These are phyloP conservation scores for Sugiyamaella lignohabitans DNA, from an alignment of 805 yeast species.

Conservation along the genomic window DNA sequence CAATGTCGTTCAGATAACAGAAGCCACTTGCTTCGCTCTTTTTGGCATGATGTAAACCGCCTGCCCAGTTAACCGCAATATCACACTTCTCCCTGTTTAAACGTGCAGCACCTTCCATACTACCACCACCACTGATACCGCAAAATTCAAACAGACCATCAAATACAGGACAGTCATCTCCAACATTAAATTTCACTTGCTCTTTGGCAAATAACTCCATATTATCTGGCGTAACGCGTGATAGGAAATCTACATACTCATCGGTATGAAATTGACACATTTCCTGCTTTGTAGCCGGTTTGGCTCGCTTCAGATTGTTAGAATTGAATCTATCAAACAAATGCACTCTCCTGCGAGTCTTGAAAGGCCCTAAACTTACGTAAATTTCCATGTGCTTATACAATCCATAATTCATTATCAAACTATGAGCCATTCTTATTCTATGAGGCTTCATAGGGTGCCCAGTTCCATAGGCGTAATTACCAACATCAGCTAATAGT, in stretches of 20 bases:
- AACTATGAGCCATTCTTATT: conserved; percentile 96
- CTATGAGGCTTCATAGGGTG: conserved; percentile 99
- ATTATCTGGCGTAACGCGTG: conserved; percentile 88
- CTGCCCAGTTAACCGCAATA: conserved; percentile 93
- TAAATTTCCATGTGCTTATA: conserved; percentile 96
- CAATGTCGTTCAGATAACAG: conserved; percentile 93
- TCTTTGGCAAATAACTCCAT: conserved; percentile 81
- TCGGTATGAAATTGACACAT: conserved; percentile 98
- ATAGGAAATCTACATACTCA: conserved; percentile 88
- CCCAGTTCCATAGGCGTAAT: conserved; percentile 96
- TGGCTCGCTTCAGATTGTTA: conserved; percentile 52
- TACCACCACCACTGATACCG: conserved; percentile 85
- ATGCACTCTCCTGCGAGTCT: too few species aligned
- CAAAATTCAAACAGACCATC: conserved; percentile 93
- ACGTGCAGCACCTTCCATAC: conserved; percentile 79
- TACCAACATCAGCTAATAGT: conserved; percentile 74
- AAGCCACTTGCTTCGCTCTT: conserved; percentile 92
- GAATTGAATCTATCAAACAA: neutral
- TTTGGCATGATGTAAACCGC: conserved; percentile 95
- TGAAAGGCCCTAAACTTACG: conserved; percentile 22
- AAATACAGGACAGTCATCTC: conserved; percentile 93
- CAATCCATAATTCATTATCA: conserved; percentile 93
- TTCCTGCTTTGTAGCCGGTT: conserved; percentile 97
- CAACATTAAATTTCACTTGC: conserved; percentile 87
- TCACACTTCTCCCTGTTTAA: conserved; percentile 84